Base-by-base conservation (phyloP, 73 alveolate genomes). In the Uronychia setigera region DNA sequence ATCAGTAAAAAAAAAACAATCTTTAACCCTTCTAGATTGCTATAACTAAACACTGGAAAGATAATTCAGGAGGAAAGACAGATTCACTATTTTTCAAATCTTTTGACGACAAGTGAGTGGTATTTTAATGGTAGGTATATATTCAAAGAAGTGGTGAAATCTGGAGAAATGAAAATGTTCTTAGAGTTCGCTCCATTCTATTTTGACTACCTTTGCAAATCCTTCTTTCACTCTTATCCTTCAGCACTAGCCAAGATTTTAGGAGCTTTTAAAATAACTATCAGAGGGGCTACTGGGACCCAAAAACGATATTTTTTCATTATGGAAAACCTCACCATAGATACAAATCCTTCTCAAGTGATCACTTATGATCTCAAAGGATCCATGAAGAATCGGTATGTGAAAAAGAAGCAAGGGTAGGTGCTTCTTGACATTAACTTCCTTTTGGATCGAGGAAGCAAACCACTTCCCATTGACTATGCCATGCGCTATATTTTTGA, bases 311-410 rank as follows among this genome's bases (percentile, higher is more conserved):
- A 91, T 77, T 31, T 85, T 14, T 84, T 33, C 77, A 80, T 91
- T 29, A 76, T 80, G 27, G 96, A 91, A 74, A 91, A 91, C 77
- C 83, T 91, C 77, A 80, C 80, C 60, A 59, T 74, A 60, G 91
- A 85, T 1, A 86, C 85, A 9, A 74, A 81, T 31, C 88, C 79
- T 32, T 78, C 32, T 82, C 5, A 74, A 46, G 77, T 77, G 29
- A 83, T 84, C 29, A 67, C 29, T 32, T 90, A 90, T 58, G 96
- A 90, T 74, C 46, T 90, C 29, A 90, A 90, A 86, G 96, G 96
- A 58, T 85, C 96, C 0, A 78, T 59, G 31, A 32, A 74, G 29
- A 86, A 79, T 35, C 86, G 92, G n/a, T 86, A 25, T 29, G 58
- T 86, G 31, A 28, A 75, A 58, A 79, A 31, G 25, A 58, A 82